Base-by-base conservation (phyloP, 371 early-diverging fungal species). In the Apophysomyces ossiformis region DNA sequence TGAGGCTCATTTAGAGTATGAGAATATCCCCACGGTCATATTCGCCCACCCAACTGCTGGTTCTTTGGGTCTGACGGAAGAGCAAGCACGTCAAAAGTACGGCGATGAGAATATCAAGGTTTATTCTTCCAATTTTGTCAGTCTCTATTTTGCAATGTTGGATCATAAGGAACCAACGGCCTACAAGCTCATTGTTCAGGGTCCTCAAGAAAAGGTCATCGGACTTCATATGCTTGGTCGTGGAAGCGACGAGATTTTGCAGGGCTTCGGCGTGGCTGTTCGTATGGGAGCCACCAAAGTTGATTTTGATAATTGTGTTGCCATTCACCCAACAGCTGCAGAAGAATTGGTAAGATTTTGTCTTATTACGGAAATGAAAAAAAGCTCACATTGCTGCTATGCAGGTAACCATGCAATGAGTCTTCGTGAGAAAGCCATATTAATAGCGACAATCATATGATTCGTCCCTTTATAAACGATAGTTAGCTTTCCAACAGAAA, bases 251-350 rank as follows among this genome's bases (percentile, higher is more conserved):
- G 99, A 98, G 82, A 96, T 97, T 67, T 81, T 99, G 69, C 98
- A 99, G 88, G 77, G 79, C 36, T 98, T 98, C 74, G 89, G 88
- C 67, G 92, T 92, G 37, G 93, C 92, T n/a, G 77, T 93, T 64
- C 89, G 90, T 76, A 94, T 93, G 92, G 95, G 96, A 7, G 96
- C 98, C n/a, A 96, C 96, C 65, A 98, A 97, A 82, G 88, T 85
- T 12, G 96, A 99, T 73, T 93, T 99, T 76, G 96, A 97, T 77
- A 88, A 76, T 72, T 92, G 93, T 57, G 96, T 99, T 38, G 98
- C 98, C n/a, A 96, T 99, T 67, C 99, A 99, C 76, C 99, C 99
- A 26, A 98, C 98, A n/a, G 94, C 96, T 63, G 90, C 93, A 13
- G 99, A 99, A 74, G 99, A 93, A 75, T 68, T 93, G 72, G 93